Percentiles rank a stretch among this genome's conserved stretches.
Conservation (phyloP, 2,329 filamentous ascomycete species). For the Fusarium setosum region DNA sequence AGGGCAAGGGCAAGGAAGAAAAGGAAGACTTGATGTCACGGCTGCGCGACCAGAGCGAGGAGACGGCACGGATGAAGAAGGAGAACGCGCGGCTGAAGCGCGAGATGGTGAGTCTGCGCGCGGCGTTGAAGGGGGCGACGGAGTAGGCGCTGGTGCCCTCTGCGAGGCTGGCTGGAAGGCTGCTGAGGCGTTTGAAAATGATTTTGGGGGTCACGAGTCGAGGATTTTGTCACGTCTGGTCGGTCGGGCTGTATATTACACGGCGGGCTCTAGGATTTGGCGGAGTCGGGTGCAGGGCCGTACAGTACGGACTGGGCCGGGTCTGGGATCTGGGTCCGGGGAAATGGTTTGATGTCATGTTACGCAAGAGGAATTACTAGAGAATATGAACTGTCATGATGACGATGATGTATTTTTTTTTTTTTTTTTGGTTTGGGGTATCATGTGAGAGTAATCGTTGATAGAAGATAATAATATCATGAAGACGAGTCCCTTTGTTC, state of each 20-base stretch:
- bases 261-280: constrained; percentile 25
- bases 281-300: constrained; percentile 38
- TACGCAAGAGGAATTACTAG: constrained; percentile 34
- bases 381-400: constrained; percentile 41
- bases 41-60: constrained; percentile 80
- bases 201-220: constrained; percentile 24
- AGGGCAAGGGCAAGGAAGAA: constrained; percentile 78
- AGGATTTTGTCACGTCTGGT: constrained; percentile 31
- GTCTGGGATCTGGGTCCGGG: constrained; percentile 36
- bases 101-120: constrained; percentile 79
- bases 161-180: constrained; percentile 29
- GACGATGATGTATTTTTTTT: constrained; percentile 29
- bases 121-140: constrained; percentile 60
- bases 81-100: constrained; percentile 87
- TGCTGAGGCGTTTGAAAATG: constrained; percentile 31
- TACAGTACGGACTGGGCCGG: constrained; percentile 29
- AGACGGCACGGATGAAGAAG: constrained; percentile 80
- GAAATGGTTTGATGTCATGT: constrained; percentile 32
- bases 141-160: constrained; percentile 46
- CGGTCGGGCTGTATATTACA: constrained; percentile 36
- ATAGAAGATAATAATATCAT: background rate
- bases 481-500: constrained; percentile 50
- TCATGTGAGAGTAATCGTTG: constrained; percentile 7
- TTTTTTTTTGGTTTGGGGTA: too few species aligned
- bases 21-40: constrained; percentile 80